phyloP scores from a whole-genome alignment of 2,329 filamentous ascomycete species.

The Xylariales sp. region DNA sequence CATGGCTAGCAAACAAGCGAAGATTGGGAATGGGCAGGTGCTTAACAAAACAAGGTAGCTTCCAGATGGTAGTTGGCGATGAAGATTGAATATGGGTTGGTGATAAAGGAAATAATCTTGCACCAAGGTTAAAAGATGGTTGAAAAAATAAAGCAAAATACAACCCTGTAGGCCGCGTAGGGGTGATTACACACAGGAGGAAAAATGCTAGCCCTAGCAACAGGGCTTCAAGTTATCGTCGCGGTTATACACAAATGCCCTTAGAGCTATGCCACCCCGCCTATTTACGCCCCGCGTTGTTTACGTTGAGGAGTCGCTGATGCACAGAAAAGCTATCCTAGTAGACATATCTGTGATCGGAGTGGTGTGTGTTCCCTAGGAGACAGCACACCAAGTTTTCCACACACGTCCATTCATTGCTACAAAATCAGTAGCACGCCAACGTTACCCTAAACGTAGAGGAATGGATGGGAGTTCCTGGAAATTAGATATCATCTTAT shows the following conservation, averaged over 20 bases:
- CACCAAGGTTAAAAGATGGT: neutral
- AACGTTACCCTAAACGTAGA: neutral
- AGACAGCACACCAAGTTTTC: neutral
- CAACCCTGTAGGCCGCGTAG: neutral
- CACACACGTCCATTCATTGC: neutral
- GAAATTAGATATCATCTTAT: neutral
- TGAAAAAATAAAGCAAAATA: neutral
- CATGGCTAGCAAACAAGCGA: slow-evolving; percentile 18
- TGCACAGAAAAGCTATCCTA: neutral
- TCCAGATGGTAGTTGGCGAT: neutral
- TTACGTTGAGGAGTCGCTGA: neutral
- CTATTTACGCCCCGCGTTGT: neutral
- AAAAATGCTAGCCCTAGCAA: slow-evolving; percentile 6
- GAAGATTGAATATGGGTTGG: neutral
- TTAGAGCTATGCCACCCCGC: slow-evolving; percentile 8
- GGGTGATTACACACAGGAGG: neutral
- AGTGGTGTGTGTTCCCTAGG: neutral
- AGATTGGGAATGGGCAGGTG: neutral
- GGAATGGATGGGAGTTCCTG: neutral
- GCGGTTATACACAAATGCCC: neutral
- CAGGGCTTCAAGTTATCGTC: neutral
- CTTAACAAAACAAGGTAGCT: neutral
- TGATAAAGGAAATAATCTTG: neutral
- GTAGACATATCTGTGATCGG: neutral
- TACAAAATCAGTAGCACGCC: neutral